phyloP scores from a whole-genome alignment of 192 early-diverging fungal genomes.

The Chytriomyces sp. region DNA sequence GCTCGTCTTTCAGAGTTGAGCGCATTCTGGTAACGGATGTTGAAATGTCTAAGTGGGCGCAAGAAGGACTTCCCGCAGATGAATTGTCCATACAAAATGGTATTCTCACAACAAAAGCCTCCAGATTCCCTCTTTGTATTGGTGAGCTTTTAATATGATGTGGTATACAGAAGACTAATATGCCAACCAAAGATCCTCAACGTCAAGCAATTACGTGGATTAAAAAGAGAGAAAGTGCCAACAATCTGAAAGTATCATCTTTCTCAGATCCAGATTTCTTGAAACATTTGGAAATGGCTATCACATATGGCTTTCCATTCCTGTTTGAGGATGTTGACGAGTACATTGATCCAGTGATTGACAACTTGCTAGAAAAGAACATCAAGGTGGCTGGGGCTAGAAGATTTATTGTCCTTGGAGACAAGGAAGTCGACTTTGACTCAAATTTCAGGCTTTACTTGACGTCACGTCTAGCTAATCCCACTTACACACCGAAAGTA shows the following conservation, averaged over 20 bases:
- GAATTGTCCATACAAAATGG: constrained; percentile 67
- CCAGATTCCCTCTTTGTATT: constrained; percentile 65
- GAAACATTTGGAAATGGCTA: constrained; percentile 66
- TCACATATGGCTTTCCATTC: constrained; percentile 67
- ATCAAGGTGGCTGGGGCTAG: constrained; percentile 50
- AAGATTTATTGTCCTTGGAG: constrained; percentile 61
- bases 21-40: constrained; percentile 58
- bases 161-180: background rate
- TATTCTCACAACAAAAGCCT: constrained; percentile 62
- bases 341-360: constrained; percentile 67
- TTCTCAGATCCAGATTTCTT: constrained; percentile 65
- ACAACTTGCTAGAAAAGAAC: constrained; percentile 67
- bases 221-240: constrained; percentile 55
- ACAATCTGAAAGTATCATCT: constrained; percentile 60
- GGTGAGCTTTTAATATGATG: background rate
- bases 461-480: constrained; percentile 57
- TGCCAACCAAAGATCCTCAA: constrained; percentile 49
- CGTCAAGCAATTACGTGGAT: constrained; percentile 67
- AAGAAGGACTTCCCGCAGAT: constrained; percentile 64
- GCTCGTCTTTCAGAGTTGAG: constrained; percentile 53
- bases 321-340: constrained; percentile 68
- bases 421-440: constrained; percentile 67
- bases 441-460: constrained; percentile 60
- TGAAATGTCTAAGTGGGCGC: constrained; percentile 61
- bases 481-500: constrained; percentile 60